phyloP scores from a whole-genome alignment of 495 filamentous ascomycete species.

The Aspergillus sclerotioniger region DNA sequence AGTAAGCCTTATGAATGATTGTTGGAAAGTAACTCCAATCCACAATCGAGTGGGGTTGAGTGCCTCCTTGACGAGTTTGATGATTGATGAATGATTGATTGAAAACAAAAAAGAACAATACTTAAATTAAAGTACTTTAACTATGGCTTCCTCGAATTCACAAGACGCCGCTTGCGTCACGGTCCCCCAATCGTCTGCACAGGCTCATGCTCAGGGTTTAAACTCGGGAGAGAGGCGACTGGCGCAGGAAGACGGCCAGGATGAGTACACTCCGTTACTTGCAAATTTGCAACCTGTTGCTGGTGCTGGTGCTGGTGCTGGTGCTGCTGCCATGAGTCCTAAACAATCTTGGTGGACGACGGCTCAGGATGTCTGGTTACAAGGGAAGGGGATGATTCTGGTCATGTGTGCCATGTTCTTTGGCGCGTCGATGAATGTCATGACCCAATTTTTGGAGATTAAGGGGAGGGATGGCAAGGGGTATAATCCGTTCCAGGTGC shows the following conservation, averaged over 20 bases:
- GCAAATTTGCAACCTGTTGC: neutral
- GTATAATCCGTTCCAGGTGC: constrained; percentile 80
- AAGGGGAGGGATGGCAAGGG: constrained; percentile 60
- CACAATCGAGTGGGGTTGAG: no score
- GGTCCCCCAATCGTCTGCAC: neutral
- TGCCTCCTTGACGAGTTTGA: neutral
- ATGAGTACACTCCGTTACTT: neutral
- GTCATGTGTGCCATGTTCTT: constrained; percentile 80
- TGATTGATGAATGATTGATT: neutral
- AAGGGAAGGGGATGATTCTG: constrained; percentile 71
- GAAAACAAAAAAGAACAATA: neutral
- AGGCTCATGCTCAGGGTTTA: neutral
- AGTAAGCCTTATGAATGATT: no score
- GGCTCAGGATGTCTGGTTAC: constrained; percentile 38
- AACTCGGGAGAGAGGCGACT: no score
- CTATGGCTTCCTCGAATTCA: neutral
- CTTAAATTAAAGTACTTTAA: no score
- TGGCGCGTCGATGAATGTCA: constrained; percentile 83
- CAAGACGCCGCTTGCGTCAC: neutral
- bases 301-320: neutral
- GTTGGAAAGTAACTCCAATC: no score
- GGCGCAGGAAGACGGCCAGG: no score
- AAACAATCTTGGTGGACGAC: constrained; percentile 11
- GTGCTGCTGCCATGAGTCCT: neutral
- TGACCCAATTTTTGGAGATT: constrained; percentile 73